Base-by-base conservation (phyloP, 1,284 basidiomycete species). In the Ceratobasidium sp. region DNA sequence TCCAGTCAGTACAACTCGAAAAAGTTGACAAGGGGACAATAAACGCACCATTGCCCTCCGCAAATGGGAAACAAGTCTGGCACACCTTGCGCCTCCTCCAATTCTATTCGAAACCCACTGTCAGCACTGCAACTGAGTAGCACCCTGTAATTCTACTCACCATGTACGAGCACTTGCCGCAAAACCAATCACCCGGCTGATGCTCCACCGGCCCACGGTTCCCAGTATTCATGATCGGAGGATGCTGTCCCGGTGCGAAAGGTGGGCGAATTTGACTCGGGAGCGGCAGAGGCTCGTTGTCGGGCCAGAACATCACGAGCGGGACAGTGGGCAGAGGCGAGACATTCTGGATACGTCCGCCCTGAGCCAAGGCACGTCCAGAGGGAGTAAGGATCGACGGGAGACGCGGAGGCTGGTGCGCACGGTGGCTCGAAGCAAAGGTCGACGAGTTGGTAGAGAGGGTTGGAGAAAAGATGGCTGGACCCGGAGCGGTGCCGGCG, bases 151-250 rank as follows among this genome's bases (percentile, higher is more conserved):
- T 77, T 76, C 47, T 64, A 79, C 73, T 52, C 43, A 77, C 77
- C 63, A 93, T 81, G 81, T 94, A 93, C 78, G 90, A 89, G 80
- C 94, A 95, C 79, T 90, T 91, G 73, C 86, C 84, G 81, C 94
- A 95, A 73, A 93, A 85, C 93, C 94, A 95, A 82, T 95, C 93
- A n/a, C 94, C 94, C 1, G 93, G 92, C 84, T 95, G 93, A 82
- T 92, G 85, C 77, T 86, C 86, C 70, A 95, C 95, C 3, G 94
- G 94, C 30, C 93, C 93, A 72, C 90, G 87, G 80, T 95, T 95
- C 9, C 93, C 93, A 0, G 93, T 95, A 79, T 95, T 95, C 77
- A 95, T 84, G 79, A 95, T 94, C 57, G 92, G 92, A 18, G 92
- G 92, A 75, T 90, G 91, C 87, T 91, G 49, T 21, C 47, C 54